These are phyloP conservation scores for Eruca vesicaria DNA, from an alignment of 441 rosid genomes.

Conservation along the genomic window DNA sequence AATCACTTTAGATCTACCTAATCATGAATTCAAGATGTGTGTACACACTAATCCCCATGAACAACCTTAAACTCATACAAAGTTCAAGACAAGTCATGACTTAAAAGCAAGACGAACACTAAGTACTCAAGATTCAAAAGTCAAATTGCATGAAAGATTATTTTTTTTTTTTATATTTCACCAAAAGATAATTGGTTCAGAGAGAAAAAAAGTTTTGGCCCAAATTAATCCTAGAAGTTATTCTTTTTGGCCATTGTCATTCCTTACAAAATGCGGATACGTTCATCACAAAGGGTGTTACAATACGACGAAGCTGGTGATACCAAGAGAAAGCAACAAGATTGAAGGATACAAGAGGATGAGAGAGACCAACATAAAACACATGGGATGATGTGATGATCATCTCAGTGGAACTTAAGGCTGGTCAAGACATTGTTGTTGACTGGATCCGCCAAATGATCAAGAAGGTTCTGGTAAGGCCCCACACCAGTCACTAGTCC, in stretches of 20 bases:
- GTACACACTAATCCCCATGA: no score
- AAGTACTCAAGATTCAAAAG: no score
- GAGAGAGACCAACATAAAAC: background rate
- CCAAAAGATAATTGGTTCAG: no score
- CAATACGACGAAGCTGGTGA: constrained; percentile 30
- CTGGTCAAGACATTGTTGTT: constrained; percentile 91
- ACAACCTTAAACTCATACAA: no score
- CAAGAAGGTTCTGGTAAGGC: constrained; percentile 92
- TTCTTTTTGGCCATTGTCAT: constrained; percentile 22
- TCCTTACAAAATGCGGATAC: constrained; percentile 31
- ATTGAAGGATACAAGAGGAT: constrained; percentile 17
- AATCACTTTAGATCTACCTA: no score
- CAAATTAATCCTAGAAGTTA: constrained; percentile 20
- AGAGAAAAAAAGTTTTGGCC: no score
- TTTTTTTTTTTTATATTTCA: no score
- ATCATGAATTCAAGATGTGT: no score
- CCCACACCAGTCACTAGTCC: constrained; percentile 89
- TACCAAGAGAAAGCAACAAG: constrained; percentile 13
- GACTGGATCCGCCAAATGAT: constrained; percentile 91
- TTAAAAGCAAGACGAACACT: no score
- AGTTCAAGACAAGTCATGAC: no score
- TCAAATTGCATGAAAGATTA: no score
- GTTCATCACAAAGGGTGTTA: constrained; percentile 49
- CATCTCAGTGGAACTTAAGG: constrained; percentile 83
- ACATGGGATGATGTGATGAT: background rate